These are phyloP conservation scores for Diospyros lotus DNA, from an alignment of 148 eudicot species.

Conservation along the genomic window DNA sequence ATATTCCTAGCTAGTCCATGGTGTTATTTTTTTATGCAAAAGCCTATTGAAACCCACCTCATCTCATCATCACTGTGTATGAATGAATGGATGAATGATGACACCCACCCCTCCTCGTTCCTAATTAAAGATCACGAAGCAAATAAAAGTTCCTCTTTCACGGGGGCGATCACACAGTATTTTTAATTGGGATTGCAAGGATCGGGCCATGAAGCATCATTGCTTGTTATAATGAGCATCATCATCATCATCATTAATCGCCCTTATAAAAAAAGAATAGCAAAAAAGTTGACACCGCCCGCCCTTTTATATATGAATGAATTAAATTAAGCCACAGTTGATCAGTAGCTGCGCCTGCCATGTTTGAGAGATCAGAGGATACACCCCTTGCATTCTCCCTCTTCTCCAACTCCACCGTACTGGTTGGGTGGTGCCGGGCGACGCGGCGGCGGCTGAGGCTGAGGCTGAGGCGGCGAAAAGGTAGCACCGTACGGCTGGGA, in stretches of 20 bases:
- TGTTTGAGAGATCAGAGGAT: conserved; percentile 25
- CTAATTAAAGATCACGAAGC: not conserved
- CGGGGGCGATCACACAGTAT: not conserved
- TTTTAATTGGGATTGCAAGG: not conserved
- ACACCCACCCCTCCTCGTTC: conserved; percentile 21
- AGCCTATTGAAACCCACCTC: not conserved
- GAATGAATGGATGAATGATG: conserved; percentile 18
- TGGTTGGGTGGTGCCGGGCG: conserved; percentile 48
- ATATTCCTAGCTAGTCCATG: too few species aligned
- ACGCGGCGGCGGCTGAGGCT: conserved; percentile 26
- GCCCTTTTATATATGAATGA: too few species aligned
- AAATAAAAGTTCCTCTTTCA: conserved; percentile 1
- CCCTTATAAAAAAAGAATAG: not conserved
- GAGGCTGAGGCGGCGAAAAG: conserved; percentile 27
- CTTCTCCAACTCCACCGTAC: conserved; percentile 29
- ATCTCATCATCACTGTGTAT: not conserved
- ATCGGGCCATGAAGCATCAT: conserved; percentile 15
- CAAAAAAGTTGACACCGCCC: too few species aligned
- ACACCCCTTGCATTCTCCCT: conserved; percentile 24
- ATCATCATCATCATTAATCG: conserved; percentile 21
- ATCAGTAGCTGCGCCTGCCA: not conserved
- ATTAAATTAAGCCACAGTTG: too few species aligned
- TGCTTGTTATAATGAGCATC: conserved; percentile 30
- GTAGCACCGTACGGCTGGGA: conserved; percentile 47
- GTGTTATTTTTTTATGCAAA: not conserved